Conservation (phyloP, 768 basidiomycete species). For the Leucosporidium scottii region DNA sequence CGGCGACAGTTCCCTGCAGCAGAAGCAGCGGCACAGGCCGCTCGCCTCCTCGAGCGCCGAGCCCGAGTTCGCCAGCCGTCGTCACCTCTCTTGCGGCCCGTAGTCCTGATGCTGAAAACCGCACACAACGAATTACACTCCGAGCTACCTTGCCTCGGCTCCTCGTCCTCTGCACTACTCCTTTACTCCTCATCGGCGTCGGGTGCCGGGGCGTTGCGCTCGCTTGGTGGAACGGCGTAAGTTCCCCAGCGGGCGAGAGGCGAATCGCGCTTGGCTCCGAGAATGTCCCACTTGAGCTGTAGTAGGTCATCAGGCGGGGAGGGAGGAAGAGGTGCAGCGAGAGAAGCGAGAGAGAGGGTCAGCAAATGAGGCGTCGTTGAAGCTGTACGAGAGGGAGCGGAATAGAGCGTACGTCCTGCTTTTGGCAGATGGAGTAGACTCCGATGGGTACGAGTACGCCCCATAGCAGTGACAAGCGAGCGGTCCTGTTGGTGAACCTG, state of each 20-base stretch:
- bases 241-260: conserved; percentile 29
- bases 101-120: too few species aligned
- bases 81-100: too few species aligned
- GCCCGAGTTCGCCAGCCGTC: too few species aligned
- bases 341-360: neutral
- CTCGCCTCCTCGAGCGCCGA: too few species aligned
- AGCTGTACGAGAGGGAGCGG: neutral
- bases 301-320: neutral
- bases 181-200: conserved; percentile 23
- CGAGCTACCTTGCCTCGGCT: too few species aligned
- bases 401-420: conserved; percentile 18
- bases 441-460: conserved; percentile 39
- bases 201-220: conserved; percentile 7
- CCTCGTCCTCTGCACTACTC: neutral
- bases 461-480: conserved; percentile 39
- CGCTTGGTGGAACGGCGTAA: conserved; percentile 5
- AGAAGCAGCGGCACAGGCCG: too few species aligned
- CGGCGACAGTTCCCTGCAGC: too few species aligned
- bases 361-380: neutral
- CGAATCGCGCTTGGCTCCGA: conserved; percentile 17
- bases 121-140: too few species aligned
- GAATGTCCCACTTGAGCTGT: conserved; percentile 34
- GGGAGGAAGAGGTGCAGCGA: neutral
- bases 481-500: conserved; percentile 40
- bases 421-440: conserved; percentile 32